Evolutionary conservation across 2,329 filamentous ascomycete genomes (phyloP).

Genomic region (Triangularia setosa): DNA sequence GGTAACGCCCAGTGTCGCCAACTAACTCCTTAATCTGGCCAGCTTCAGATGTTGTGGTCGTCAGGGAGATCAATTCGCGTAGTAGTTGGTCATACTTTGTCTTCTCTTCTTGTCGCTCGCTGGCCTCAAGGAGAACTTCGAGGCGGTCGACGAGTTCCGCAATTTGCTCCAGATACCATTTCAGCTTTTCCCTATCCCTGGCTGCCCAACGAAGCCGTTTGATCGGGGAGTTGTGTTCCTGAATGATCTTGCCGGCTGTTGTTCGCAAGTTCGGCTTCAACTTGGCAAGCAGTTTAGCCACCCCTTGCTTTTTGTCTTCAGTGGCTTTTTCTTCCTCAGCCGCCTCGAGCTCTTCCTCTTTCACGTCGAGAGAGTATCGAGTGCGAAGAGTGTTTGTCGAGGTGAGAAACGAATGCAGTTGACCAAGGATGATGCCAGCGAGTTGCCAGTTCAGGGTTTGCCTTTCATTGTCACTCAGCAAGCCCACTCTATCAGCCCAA

Average conservation of each 20-base stretch:
- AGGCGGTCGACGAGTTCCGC: conserved; percentile 13
- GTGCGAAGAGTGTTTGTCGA: conserved; percentile 15
- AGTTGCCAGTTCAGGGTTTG: conserved; percentile 22
- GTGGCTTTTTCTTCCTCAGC: not conserved
- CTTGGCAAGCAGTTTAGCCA: conserved; percentile 18
- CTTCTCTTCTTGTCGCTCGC: conserved; percentile 16
- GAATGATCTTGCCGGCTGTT: conserved; percentile 16
- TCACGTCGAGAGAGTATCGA: conserved; percentile 22
- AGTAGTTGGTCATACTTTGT: conserved; percentile 17
- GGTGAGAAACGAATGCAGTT: conserved; percentile 18
- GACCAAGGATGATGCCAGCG: conserved; percentile 18
- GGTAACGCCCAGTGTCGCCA: conserved; percentile 2
- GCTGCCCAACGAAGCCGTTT: conserved; percentile 21
- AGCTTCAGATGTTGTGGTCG: conserved; percentile 17
- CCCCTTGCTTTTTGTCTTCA: conserved; percentile 6
- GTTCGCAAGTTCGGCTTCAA: conserved; percentile 14
- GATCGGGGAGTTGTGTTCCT: conserved; percentile 17
- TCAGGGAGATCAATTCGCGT: conserved; percentile 22
- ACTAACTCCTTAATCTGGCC: conserved; percentile 20
- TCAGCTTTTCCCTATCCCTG: conserved; percentile 16
- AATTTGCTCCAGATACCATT: conserved; percentile 18
- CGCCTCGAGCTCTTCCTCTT: conserved; percentile 15
- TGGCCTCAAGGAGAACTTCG: conserved; percentile 21
- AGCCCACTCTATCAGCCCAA: conserved; percentile 19
- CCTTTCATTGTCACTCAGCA: conserved; percentile 12